Base-by-base conservation (phyloP, 345 rosid genomes). In the Toxicodendron radicans region DNA sequence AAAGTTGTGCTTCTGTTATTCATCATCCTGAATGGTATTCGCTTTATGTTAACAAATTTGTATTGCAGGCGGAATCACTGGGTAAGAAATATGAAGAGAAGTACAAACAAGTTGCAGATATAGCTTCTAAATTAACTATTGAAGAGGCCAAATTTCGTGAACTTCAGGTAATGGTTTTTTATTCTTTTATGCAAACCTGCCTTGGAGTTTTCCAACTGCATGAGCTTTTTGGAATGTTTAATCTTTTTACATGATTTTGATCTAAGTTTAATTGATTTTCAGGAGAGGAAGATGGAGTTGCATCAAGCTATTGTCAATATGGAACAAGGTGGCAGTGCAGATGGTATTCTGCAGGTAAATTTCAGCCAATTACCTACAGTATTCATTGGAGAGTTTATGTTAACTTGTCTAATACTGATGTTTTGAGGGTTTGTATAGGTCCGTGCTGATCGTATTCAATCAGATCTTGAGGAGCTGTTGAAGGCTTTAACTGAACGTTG, bases 111-210 rank as follows among this genome's bases (percentile, higher is more conserved):
- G 98, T 93, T 63, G 92, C 97, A 72, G 98, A 91, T 84, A 76
- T 91, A 79, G 97, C 97, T 59, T 93, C 99, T 78, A 93, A 93
- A 78, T 86, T 95, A 83, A 89, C 99, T 24, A 84, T 95, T 71
- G 96, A 95, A 82, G 99, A 95, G 75, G 98, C 99, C 68, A 90
- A 86, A 72, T 93, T 91, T 83, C 97, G 93, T 45, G 99, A 91
- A 68, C 82, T 88, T 80, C 97, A 93, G 94, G 99, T 95, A 75
- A 79, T 69, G 45, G 7, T 32, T 68, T 51, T 71, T 32, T 38
- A 58, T 57, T 54, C 46, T 64, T 63, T 60, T 35, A 10, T 58
- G 10, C 23, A 8, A 35, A 52, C 56, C 7, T 66, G 65, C 57
- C 52, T 20, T 24, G 61, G 58, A 41, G 48, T 65, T 18, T 76